phyloP scores from a whole-genome alignment of 495 filamentous ascomycete species.

The Penicillium longicatenatum region DNA sequence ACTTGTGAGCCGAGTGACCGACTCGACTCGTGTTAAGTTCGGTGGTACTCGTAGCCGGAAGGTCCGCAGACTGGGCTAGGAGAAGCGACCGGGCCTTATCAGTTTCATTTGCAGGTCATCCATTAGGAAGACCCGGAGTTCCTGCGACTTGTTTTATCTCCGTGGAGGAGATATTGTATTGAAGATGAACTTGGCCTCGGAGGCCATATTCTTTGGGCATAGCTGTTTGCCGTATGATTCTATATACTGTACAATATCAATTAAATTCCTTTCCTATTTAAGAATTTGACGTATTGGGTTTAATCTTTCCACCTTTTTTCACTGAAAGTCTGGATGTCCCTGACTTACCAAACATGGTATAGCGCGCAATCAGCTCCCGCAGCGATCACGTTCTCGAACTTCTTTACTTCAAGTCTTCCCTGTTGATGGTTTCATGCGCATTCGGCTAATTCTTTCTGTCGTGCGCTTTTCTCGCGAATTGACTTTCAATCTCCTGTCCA shows the following conservation, averaged over 20 bases:
- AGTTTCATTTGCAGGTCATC: neutral
- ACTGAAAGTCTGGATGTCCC: neutral
- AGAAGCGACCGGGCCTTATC: neutral
- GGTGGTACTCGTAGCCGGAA: slow-evolving; percentile 86
- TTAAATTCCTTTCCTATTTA: neutral
- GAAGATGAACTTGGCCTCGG: neutral
- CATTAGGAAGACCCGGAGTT: slow-evolving; percentile 2
- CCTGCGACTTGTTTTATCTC: slow-evolving; percentile 1
- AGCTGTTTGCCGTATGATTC: slow-evolving; percentile 11
- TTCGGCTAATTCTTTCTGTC: slow-evolving; percentile 13
- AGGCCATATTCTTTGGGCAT: slow-evolving; percentile 4
- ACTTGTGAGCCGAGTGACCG: slow-evolving; percentile 73
- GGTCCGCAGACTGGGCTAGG: slow-evolving; percentile 76
- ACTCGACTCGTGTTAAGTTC: slow-evolving; percentile 89
- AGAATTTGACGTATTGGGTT: neutral
- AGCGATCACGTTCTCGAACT: slow-evolving; percentile 35
- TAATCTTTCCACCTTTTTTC: neutral
- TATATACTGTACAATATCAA: slow-evolving; percentile 30
- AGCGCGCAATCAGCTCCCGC: slow-evolving; percentile 31
- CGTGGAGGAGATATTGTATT: slow-evolving; percentile 1
- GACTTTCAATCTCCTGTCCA: neutral
- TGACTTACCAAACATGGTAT: slow-evolving; percentile 26
- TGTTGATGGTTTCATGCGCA: slow-evolving; percentile 9
- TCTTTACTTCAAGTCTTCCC: slow-evolving; percentile 19
- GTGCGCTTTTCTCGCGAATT: slow-evolving; percentile 3